Conservation (phyloP, 352 stramenopile genomes). For the Phytophthora sansomeana region DNA sequence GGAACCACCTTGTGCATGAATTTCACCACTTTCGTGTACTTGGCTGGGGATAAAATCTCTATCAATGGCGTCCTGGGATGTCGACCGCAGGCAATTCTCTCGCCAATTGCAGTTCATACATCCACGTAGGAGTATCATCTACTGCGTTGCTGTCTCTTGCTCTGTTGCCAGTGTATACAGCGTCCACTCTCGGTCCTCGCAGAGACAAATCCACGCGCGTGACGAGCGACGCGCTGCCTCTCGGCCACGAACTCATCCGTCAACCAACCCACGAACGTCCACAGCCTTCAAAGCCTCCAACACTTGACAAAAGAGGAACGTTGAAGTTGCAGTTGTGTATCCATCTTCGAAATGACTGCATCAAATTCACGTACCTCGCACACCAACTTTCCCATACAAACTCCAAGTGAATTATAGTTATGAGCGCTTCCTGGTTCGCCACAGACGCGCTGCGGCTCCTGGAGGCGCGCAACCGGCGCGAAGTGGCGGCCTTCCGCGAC, state of each 20-base stretch:
- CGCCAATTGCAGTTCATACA: slow-evolving; percentile 26
- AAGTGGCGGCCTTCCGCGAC: slow-evolving; percentile 64
- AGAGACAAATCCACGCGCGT: slow-evolving; percentile 5
- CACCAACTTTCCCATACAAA: not conserved
- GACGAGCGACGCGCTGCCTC: not conserved
- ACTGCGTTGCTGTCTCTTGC: not conserved
- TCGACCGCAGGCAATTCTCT: slow-evolving; percentile 11
- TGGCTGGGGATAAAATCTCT: not conserved
- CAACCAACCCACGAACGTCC: not conserved
- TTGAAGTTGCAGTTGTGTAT: slow-evolving; percentile 2
- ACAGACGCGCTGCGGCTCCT: slow-evolving; percentile 59
- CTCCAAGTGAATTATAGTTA: not conserved
- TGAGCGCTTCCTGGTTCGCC: slow-evolving; percentile 40
- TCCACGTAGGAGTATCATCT: not conserved
- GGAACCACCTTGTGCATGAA: slow-evolving; percentile 15
- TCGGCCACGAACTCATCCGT: slow-evolving; percentile 10
- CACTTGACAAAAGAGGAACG: not conserved
- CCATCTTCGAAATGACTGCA: not conserved
- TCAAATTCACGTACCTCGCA: not conserved
- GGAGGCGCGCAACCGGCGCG: slow-evolving; percentile 66
- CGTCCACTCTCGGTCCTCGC: slow-evolving; percentile 6
- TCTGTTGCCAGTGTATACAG: not conserved
- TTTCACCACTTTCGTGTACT: not conserved
- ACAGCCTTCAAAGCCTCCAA: not conserved
- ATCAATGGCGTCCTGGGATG: slow-evolving; percentile 19